Evolutionary conservation across 192 early-diverging fungal species (phyloP), one percentile per base, ranked within the genome.

Genomic region (Coemansia sp.): DNA sequence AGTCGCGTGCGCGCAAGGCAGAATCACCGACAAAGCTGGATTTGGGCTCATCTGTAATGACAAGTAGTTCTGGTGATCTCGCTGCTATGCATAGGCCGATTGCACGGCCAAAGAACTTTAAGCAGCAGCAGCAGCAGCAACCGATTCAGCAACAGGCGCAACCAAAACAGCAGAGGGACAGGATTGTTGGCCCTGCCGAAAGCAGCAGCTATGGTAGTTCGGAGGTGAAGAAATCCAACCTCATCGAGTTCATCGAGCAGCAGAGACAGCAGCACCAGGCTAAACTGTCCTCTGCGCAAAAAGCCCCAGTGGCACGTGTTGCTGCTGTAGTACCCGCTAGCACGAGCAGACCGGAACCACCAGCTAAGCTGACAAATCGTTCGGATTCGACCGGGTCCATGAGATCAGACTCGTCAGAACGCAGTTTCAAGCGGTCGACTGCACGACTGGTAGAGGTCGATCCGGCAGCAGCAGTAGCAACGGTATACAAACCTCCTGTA

Each of bases 161-260:
- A 6, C 34, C 25, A 48, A 3, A 31, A 37, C 66, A 2, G 43
- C 12, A 46, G 43, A 9, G 43, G 1, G 43, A 46, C 1, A 8
- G 43, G 2, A 46, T 46, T 7, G 68, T 57, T 35, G 26, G 29
- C 9, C 23, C 29, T 26, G 52, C 29, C 9, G 29, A 53, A 21
- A 53, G 21, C 26, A 16, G 25, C 9, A 56, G 18, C 18, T 1
- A 31, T 9, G n/a, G 53, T 20, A 34, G 31, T 2, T 20, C 53
- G n/a, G 28, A 29, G 40, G 51, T 21, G 35, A 66, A 59, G 37
- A 42, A 57, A 31, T 81, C 79, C 23, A 69, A 81, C 40, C 66
- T 81, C 8, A 81, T 81, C 31, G 79, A 81, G 30, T 81, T 81
- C 49, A 81, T 81, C 16, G 79, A 81, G 34, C 69, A 67, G 10